Evolutionary conservation across 345 rosid species (phyloP).

Genomic region (Brassica rapa): DNA sequence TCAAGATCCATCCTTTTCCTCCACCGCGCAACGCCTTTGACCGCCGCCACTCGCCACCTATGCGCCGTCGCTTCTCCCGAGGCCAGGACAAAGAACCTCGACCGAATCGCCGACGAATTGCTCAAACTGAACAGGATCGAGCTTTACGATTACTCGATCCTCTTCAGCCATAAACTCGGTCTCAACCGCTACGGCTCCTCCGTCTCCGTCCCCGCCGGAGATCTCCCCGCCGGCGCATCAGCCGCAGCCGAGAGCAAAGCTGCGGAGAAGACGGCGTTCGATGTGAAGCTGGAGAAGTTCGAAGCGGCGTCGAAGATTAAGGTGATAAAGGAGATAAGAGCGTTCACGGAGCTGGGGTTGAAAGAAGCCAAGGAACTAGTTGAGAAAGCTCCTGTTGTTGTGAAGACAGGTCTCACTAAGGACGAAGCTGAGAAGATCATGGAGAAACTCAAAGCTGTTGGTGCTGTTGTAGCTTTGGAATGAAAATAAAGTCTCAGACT

Average conservation of each 20-base stretch:
- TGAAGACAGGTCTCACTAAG: conserved; percentile 70
- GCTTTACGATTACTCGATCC: conserved; percentile 72
- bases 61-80: conserved; percentile 41
- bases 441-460: conserved; percentile 71
- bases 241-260: conserved; percentile 46
- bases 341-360: conserved; percentile 77
- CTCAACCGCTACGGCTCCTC: conserved; percentile 69
- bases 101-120: conserved; percentile 77
- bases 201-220: conserved; percentile 35
- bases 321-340: conserved; percentile 79
- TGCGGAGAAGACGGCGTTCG: conserved; percentile 73
- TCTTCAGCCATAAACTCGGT: conserved; percentile 72
- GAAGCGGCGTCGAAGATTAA: conserved; percentile 70
- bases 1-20: conserved; percentile 21
- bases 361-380: conserved; percentile 86
- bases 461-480: conserved; percentile 72
- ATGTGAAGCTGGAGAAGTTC: conserved; percentile 85
- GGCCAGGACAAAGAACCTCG: conserved; percentile 69
- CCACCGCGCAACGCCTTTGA: conserved; percentile 5
- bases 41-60: conserved; percentile 29
- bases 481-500: conserved; percentile 28
- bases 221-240: conserved; percentile 27
- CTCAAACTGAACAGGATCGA: conserved; percentile 71
- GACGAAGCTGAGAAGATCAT: conserved; percentile 66
- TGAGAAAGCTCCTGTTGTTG: conserved; percentile 76